Evolutionary conservation across 768 basidiomycete genomes (phyloP), one percentile per base, ranked within the genome.

Genomic region (Hericium erinaceus): DNA sequence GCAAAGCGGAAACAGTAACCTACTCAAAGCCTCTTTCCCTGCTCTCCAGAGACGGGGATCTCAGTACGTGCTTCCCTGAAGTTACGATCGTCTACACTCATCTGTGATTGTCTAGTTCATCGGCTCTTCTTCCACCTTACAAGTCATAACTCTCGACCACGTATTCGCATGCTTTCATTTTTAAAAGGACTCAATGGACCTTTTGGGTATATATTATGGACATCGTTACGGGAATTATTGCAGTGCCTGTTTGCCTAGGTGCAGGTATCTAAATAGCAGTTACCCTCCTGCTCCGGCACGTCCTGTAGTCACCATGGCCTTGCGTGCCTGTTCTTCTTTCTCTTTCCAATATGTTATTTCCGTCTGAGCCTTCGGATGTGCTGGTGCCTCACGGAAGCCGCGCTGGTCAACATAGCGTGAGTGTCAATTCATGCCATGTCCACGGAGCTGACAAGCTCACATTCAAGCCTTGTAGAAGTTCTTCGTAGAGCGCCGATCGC

Each of bases 331-430:
- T 66, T 94, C 93, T 65, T 93, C 90, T 57, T 87, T 77, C 62
- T 91, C 83, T 3, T 87, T 80, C 89, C 93, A 97, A 69, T 85
- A 92, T 4, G 82, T 83, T 41, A 93, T 80, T 66, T 98, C 95
- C 58, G 82, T 81, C 67, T 95, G 94, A 1, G 87, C 79, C 68
- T 92, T 92, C 1, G 88, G 83, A 68, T 97, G 94, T 6, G 84
- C 85, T 2, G 81, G 62, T 48, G 62, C 84, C 48, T 83, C 76
- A 48, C 82, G 83, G 1, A 84, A 81, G 9, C 82, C 85, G 66
- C 78, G 82, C 86, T 88, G 64, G 44, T 59, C 33, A 40, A 51
- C 33, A 41, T 41, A 57, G 55, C 4, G 3, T 55, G 16, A 16
- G 41, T 24, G 24, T 59, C 18, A 33, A 10, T 18, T 57, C 51